A percentile compares a stretch with the other conserved stretches of the same genome.
Conservation (phyloP, 176 grass and related monocot genomes). For the Eremochloa ophiuroides region DNA sequence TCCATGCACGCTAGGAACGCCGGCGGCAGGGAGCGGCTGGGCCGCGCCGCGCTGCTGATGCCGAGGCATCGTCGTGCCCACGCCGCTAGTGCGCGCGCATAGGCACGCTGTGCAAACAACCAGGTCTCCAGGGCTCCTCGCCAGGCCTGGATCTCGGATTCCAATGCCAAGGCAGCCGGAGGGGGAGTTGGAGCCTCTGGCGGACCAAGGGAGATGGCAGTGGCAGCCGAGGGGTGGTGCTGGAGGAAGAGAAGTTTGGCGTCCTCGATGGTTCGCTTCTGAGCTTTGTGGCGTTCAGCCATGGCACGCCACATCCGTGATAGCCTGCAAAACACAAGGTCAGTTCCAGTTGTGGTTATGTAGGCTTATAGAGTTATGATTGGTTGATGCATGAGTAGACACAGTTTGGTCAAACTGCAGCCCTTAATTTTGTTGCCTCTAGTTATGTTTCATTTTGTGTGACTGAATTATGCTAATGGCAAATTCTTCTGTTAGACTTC, state of each 20-base stretch:
- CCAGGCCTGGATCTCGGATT: slow-evolving; percentile 72
- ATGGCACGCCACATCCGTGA: slow-evolving; percentile 88
- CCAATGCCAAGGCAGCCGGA: slow-evolving; percentile 37
- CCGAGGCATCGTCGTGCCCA: slow-evolving; percentile 75
- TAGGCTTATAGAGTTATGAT: neutral
- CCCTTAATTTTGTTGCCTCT: neutral
- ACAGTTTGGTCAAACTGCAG: neutral
- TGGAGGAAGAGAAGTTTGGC: slow-evolving; percentile 77
- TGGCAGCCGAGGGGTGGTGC: slow-evolving; percentile 21
- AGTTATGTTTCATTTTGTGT: slow-evolving; percentile 13
- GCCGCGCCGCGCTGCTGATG: neutral
- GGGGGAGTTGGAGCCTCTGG: slow-evolving; percentile 25
- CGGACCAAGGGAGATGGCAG: slow-evolving; percentile 24
- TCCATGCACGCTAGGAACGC: slow-evolving; percentile 63
- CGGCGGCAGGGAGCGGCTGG: slow-evolving; percentile 12
- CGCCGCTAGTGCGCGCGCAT: slow-evolving; percentile 59
- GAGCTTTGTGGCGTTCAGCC: slow-evolving; percentile 81
- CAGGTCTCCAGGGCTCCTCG: slow-evolving; percentile 54
- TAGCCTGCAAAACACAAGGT: slow-evolving; percentile 34
- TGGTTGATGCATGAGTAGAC: neutral
- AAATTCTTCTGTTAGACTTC: neutral
- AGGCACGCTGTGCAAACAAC: slow-evolving; percentile 70
- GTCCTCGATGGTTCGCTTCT: slow-evolving; percentile 74
- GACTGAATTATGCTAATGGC: neutral
- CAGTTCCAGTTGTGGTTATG: neutral